These are phyloP conservation scores for Alternaria hordeiaustralica DNA, from an alignment of 2,329 filamentous ascomycete genomes.

Conservation along the genomic window DNA sequence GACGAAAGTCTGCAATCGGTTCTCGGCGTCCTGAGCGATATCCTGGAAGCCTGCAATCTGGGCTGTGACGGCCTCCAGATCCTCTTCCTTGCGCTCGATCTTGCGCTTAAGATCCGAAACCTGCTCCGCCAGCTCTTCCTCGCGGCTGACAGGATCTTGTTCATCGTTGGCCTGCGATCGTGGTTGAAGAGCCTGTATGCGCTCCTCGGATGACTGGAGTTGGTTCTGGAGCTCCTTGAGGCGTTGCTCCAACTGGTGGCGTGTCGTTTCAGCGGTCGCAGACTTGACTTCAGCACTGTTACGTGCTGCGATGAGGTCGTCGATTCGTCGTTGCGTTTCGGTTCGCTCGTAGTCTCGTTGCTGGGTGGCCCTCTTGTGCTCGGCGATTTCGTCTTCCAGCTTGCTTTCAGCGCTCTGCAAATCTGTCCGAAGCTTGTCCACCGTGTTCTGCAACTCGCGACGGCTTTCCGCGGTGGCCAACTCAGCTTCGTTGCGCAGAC, in stretches of 20 bases:
- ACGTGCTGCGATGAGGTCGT: constrained; percentile 83
- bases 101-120: constrained; percentile 86
- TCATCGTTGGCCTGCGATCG: constrained; percentile 64
- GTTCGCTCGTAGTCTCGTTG: constrained; percentile 90
- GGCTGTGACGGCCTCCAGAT: constrained; percentile 80
- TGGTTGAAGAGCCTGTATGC: constrained; percentile 80
- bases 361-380: constrained; percentile 79
- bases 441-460: constrained; percentile 77
- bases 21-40: constrained; percentile 86
- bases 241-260: constrained; percentile 85
- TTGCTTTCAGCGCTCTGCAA: constrained; percentile 80
- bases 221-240: constrained; percentile 91
- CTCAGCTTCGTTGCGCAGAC: constrained; percentile 89
- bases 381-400: constrained; percentile 81
- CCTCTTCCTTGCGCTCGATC: constrained; percentile 78
- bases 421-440: constrained; percentile 81
- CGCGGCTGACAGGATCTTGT: constrained; percentile 65
- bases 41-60: constrained; percentile 88
- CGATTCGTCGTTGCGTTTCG: constrained; percentile 88
- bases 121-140: constrained; percentile 84
- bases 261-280: constrained; percentile 81
- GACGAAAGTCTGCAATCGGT: constrained; percentile 79
- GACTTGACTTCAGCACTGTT: constrained; percentile 85
- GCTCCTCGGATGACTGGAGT: constrained; percentile 86
- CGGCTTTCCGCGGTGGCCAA: constrained; percentile 81